Conservation (phyloP, 306 rosid genomes). For the Rosa chinensis region DNA sequence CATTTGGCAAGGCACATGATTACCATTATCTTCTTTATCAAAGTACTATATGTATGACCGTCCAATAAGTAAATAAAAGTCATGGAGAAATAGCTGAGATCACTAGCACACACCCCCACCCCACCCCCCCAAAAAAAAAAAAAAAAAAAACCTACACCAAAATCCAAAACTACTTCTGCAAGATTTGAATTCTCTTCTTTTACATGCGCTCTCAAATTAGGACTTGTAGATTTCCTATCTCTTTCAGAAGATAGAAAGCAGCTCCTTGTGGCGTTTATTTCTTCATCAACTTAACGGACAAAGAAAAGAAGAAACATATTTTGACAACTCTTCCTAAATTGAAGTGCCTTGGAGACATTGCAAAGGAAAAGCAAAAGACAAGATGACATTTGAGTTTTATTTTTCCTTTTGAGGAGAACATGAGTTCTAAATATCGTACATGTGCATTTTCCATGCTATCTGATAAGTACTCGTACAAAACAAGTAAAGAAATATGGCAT, state of each 20-base stretch:
- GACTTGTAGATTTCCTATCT: not conserved
- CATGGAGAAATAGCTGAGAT: conserved; percentile 9
- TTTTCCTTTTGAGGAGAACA: not conserved
- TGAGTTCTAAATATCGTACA: not conserved
- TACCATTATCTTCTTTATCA: conserved; percentile 35
- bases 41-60: conserved; percentile 27
- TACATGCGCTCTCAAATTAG: not conserved
- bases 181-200: not conserved
- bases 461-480: not conserved
- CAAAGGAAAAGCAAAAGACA: not conserved
- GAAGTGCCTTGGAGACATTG: not conserved
- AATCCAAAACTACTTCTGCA: not conserved
- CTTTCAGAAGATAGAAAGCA: not conserved
- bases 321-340: not conserved
- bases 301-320: not conserved
- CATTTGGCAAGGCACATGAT: not conserved
- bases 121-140: no score
- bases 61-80: conserved; percentile 26
- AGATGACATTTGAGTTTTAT: not conserved
- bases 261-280: not conserved
- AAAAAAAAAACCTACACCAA: no score
- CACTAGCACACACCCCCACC: not conserved
- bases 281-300: not conserved
- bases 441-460: not conserved
- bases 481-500: not conserved